A percentile compares a stretch with the other conserved stretches of the same genome.
Conservation (phyloP, 1,139 yeast species). For the Diutina pseudorugosa region DNA sequence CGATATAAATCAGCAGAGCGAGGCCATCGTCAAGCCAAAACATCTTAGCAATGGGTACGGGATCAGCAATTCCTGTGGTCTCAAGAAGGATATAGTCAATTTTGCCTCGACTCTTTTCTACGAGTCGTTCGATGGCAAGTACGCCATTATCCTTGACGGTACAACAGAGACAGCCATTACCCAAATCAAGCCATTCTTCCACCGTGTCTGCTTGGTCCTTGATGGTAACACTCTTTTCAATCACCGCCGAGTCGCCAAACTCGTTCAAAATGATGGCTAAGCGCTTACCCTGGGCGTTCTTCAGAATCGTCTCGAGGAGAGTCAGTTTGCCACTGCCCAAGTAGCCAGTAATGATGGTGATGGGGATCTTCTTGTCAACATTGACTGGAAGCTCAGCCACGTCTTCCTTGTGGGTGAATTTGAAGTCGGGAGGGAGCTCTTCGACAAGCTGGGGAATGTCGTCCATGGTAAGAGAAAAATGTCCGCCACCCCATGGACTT, state of each 20-base stretch:
- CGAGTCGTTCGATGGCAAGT: slow-evolving; percentile 79
- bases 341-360: slow-evolving; percentile 89
- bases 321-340: slow-evolving; percentile 94
- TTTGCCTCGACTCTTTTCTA: slow-evolving; percentile 55
- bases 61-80: slow-evolving; percentile 97
- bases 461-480: slow-evolving; percentile 15
- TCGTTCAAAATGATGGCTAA: slow-evolving; percentile 88
- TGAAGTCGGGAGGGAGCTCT: slow-evolving; percentile 13
- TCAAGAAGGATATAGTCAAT: slow-evolving; percentile 86
- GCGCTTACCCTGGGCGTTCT: slow-evolving; percentile 45
- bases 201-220: slow-evolving; percentile 41
- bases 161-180: slow-evolving; percentile 94
- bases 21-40: slow-evolving; percentile 94
- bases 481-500: too few species aligned
- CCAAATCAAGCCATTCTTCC: slow-evolving; percentile 92
- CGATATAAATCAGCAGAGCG: slow-evolving; percentile 73
- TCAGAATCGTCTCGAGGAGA: slow-evolving; percentile 60
- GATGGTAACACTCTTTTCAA: slow-evolving; percentile 78
- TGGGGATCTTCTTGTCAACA: slow-evolving; percentile 50
- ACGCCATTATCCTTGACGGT: slow-evolving; percentile 94
- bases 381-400: slow-evolving; percentile 4
- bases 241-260: slow-evolving; percentile 79
- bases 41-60: slow-evolving; percentile 93
- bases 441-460: slow-evolving; percentile 43
- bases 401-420: slow-evolving; percentile 5